Evolutionary conservation across 768 basidiomycete species (phyloP).

Genomic region (Mycena floridula): DNA sequence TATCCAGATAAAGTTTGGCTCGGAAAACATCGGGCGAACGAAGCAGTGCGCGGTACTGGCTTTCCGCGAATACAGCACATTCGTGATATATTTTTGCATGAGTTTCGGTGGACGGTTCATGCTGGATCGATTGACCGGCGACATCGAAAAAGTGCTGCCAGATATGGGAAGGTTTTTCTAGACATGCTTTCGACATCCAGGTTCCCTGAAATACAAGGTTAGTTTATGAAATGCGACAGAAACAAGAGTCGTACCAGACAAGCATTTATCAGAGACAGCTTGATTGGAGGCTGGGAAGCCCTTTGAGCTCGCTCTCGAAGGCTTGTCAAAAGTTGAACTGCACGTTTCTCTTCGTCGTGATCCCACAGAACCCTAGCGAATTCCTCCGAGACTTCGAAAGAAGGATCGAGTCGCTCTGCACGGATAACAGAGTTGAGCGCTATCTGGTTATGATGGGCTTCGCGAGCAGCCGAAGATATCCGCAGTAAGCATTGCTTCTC

Average conservation of each 20-base stretch:
- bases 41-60: conserved; percentile 69
- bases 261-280: conserved; percentile 36
- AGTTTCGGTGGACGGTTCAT: conserved; percentile 14
- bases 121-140: conserved; percentile 13
- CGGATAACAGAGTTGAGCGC: conserved; percentile 81
- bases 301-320: conserved; percentile 15
- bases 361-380: conserved; percentile 89
- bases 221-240: background rate
- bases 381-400: conserved; percentile 62
- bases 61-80: conserved; percentile 86
- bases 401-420: conserved; percentile 59
- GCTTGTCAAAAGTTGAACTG: conserved; percentile 64
- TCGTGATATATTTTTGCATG: conserved; percentile 65
- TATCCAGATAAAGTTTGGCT: conserved; percentile 64
- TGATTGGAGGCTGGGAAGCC: background rate
- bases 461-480: conserved; percentile 68
- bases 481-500: conserved; percentile 69
- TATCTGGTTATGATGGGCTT: conserved; percentile 64
- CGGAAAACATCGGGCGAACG: conserved; percentile 67
- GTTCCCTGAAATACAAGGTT: conserved; percentile 52
- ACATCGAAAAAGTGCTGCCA: conserved; percentile 55
- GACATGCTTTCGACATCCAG: conserved; percentile 84
- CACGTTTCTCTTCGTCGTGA: conserved; percentile 78
- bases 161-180: conserved; percentile 74
- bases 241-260: conserved; percentile 46